These are phyloP conservation scores for Pisolithus sp. DNA, from an alignment of 768 basidiomycete genomes.

Conservation along the genomic window DNA sequence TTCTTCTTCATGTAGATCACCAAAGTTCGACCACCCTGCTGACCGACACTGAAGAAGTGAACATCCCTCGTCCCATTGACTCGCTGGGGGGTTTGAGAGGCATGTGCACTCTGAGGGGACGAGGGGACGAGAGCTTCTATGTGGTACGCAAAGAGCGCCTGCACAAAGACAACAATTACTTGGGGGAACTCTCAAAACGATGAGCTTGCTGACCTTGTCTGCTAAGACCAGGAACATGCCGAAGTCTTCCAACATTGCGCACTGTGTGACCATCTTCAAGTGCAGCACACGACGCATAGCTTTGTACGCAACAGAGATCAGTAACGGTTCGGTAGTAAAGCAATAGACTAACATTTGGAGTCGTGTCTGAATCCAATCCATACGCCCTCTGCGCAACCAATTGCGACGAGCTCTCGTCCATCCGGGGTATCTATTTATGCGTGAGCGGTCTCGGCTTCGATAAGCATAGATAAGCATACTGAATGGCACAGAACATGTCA, in stretches of 20 bases:
- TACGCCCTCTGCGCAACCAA: conserved; percentile 93
- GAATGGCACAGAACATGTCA: conserved; percentile 94
- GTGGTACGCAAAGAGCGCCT: conserved; percentile 89
- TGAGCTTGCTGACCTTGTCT: conserved; percentile 58
- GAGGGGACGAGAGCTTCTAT: conserved; percentile 96
- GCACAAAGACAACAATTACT: neutral
- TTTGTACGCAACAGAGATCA: conserved; percentile 25
- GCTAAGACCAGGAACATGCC: conserved; percentile 94
- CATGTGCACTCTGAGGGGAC: conserved; percentile 58
- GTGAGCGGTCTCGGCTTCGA: conserved; percentile 5
- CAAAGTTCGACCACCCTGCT: conserved; percentile 77
- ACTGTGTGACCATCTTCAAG: conserved; percentile 89
- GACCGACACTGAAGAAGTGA: conserved; percentile 92
- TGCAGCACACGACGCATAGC: conserved; percentile 92
- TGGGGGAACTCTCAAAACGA: neutral
- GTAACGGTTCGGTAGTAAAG: neutral
- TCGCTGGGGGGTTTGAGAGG: conserved; percentile 80
- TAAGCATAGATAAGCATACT: conserved; percentile 36
- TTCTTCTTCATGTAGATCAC: conserved; percentile 97
- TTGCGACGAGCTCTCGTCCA: conserved; percentile 79
- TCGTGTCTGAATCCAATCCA: conserved; percentile 93
- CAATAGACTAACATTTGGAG: conserved; percentile 54
- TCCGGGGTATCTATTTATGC: conserved; percentile 63
- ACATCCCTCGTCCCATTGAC: conserved; percentile 88
- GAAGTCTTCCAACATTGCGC: conserved; percentile 94